These are phyloP conservation scores for Exidia glandulosa DNA, from an alignment of 768 basidiomycete species.

Conservation along the genomic window DNA sequence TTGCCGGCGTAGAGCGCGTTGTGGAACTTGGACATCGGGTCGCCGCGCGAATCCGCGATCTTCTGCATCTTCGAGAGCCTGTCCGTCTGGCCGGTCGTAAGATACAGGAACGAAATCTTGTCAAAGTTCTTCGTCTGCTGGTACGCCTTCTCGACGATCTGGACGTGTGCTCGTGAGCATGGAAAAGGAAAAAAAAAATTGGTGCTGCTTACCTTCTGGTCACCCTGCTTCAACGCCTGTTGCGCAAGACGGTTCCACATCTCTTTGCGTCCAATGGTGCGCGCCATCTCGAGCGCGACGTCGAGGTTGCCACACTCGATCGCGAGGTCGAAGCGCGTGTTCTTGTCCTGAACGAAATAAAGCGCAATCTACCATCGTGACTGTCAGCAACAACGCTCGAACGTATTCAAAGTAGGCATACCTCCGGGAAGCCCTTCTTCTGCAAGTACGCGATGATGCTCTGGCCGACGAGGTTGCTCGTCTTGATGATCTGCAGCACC, in stretches of 20 bases:
- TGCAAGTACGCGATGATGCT: slow-evolving; percentile 96
- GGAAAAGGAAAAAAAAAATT: slow-evolving; percentile 3
- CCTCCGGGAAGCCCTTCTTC: slow-evolving; percentile 98
- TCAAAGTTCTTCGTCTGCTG: slow-evolving; percentile 98
- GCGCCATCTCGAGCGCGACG: slow-evolving; percentile 90
- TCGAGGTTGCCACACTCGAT: slow-evolving; percentile 97
- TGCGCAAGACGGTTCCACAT: slow-evolving; percentile 90
- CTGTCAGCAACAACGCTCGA: neutral
- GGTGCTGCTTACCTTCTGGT: slow-evolving; percentile 78
- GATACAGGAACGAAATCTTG: slow-evolving; percentile 92
- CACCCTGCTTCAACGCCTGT: slow-evolving; percentile 94
- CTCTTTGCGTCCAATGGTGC: slow-evolving; percentile 75
- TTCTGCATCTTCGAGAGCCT: slow-evolving; percentile 96
- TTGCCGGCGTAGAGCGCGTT: slow-evolving; percentile 95
- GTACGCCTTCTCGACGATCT: slow-evolving; percentile 96
- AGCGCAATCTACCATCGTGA: slow-evolving; percentile 63
- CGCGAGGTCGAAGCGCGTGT: slow-evolving; percentile 92
- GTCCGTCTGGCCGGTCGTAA: slow-evolving; percentile 84
- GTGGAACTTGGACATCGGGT: slow-evolving; percentile 98
- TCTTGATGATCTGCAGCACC: slow-evolving; percentile 92
- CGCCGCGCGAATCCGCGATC: slow-evolving; percentile 89
- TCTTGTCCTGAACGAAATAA: slow-evolving; percentile 97
- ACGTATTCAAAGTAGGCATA: slow-evolving; percentile 18
- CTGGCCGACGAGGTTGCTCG: slow-evolving; percentile 90
- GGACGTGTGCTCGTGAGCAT: too few species aligned